phyloP scores from a whole-genome alignment of 768 basidiomycete genomes.

The Boletus rubroflammeus region DNA sequence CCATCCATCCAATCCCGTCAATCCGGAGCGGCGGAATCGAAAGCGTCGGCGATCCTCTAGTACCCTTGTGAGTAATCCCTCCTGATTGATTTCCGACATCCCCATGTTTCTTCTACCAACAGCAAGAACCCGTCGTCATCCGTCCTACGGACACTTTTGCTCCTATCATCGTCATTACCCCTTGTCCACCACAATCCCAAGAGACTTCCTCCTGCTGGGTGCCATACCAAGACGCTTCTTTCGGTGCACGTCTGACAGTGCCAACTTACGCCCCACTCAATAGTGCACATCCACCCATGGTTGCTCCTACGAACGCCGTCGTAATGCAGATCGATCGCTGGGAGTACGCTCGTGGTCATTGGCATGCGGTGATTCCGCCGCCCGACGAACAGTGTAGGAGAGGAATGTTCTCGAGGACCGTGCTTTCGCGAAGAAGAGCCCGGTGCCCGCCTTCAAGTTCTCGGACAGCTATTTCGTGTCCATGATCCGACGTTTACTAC shows the following conservation, averaged over 20 bases:
- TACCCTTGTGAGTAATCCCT: conserved; percentile 1
- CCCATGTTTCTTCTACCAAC: neutral
- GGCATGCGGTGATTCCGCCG: conserved; percentile 47
- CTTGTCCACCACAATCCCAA: conserved; percentile 38
- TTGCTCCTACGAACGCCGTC: conserved; percentile 16
- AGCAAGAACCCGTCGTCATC: conserved; percentile 30
- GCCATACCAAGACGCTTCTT: conserved; percentile 53
- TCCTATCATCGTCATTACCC: conserved; percentile 52
- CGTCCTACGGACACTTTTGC: conserved; percentile 34
- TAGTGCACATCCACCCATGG: conserved; percentile 44
- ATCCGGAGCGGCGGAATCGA: conserved; percentile 8
- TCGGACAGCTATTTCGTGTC: neutral
- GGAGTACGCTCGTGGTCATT: conserved; percentile 52
- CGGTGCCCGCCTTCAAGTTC: neutral
- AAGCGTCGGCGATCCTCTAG: conserved; percentile 13
- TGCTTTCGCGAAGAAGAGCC: neutral
- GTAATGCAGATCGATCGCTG: conserved; percentile 36
- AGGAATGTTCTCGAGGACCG: conserved; percentile 40
- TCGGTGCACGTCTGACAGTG: conserved; percentile 48
- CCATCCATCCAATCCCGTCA: neutral
- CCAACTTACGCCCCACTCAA: conserved; percentile 48
- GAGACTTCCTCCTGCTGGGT: conserved; percentile 44
- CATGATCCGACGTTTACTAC: neutral
- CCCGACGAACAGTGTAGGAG: conserved; percentile 43
- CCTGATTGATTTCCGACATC: neutral